A percentile compares a stretch with the other conserved stretches of the same genome.
These are phyloP conservation scores for Peronospora tabacina DNA, from an alignment of 352 stramenopile species.

Conservation along the genomic window DNA sequence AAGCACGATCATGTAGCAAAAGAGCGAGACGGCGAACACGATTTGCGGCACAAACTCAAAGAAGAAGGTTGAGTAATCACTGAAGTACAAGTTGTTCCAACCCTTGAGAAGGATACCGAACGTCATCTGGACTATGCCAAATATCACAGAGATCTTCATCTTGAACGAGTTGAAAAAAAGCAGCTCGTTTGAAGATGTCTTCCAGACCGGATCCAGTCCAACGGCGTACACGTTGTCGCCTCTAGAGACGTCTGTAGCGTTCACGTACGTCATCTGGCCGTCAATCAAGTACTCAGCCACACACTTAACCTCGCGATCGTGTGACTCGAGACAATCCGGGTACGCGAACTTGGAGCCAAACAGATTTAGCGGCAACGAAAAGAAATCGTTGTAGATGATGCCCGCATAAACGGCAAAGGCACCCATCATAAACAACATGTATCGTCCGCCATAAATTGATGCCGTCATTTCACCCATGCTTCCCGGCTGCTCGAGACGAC, in stretches of 20 bases:
- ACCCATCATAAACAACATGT: constrained; percentile 99
- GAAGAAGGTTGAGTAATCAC: constrained; percentile 91
- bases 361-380: constrained; percentile 95
- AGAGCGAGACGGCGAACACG: constrained; percentile 93
- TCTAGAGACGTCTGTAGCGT: constrained; percentile 66
- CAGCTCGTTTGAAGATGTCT: constrained; percentile 95
- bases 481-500: constrained; percentile 58
- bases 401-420: constrained; percentile 97
- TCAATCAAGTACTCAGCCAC: constrained; percentile 71
- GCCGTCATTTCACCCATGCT: constrained; percentile 89
- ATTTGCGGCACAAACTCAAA: constrained; percentile 97
- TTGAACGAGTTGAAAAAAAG: constrained; percentile 99
- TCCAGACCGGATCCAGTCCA: constrained; percentile 97
- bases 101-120: constrained; percentile 95
- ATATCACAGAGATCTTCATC: constrained; percentile 99
- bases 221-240: constrained; percentile 93
- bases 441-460: constrained; percentile 90
- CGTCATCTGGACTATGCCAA: constrained; percentile 99
- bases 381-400: constrained; percentile 99
- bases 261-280: constrained; percentile 61
- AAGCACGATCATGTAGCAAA: constrained; percentile 98
- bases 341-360: constrained; percentile 94
- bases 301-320: constrained; percentile 47
- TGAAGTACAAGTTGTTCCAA: constrained; percentile 95
- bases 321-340: constrained; percentile 60